Evolutionary conservation across 257 asterid genomes (phyloP), one percentile per base, ranked within the genome.

Genomic region (Knoxia roxburghii): DNA sequence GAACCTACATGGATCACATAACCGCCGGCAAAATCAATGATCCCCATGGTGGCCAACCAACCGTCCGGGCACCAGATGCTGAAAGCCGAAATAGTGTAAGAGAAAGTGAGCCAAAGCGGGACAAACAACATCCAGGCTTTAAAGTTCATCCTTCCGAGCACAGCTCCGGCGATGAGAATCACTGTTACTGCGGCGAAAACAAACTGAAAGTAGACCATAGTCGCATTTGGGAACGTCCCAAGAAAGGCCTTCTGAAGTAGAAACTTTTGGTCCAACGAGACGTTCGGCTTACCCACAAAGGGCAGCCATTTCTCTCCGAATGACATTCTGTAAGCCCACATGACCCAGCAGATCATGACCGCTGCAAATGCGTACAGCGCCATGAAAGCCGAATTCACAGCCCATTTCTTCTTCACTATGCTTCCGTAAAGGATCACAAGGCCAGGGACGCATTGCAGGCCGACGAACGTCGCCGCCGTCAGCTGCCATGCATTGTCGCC

Each of bases 381-480:
- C 93, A 89, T 89, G 80, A 89, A 87, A 3, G 89, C 90, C 2
- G 95, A 89, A 79, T 89, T 89, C 20, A 83, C 83, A 0, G 96
- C 95, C 96, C 96, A 88, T 67, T 88, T 88, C 87, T 86, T 88
- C 75, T 88, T 88, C 12, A 88, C 91, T 0, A 86, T 85, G 83
- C 95, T 85, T 29, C 95, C 95, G 63, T 87, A 87, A 18, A 87
- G 80, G 62, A 89, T 87, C 0, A 85, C 85, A 0, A 85, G 86
- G 17, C 96, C 96, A 2, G 86, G 89, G 2, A 87, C 77, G 43
- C 90, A 81, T 41, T 89, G 95, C 0, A 89, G 84, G 62, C 95
- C 96, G 7, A 89, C 95, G 30, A 89, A 75, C 0, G 95, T 87
- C 26, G 95, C 96, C 3, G 90, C 85, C 0, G 87, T 89, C 23